Conservation (phyloP, 2,329 filamentous ascomycete genomes). For the Fusarium sp. region DNA sequence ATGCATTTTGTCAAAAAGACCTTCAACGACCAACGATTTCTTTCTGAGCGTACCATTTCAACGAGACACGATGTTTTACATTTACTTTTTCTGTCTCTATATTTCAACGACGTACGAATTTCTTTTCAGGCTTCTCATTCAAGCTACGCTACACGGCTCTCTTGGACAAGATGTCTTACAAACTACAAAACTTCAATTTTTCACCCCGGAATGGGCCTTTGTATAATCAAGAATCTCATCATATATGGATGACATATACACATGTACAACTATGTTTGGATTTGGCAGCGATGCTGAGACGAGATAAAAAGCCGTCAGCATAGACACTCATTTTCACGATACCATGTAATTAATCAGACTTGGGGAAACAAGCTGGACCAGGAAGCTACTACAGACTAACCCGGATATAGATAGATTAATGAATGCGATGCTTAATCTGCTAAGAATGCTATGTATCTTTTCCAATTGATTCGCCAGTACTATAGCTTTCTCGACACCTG, state of each 20-base stretch:
- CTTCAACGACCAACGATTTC: conserved; percentile 41
- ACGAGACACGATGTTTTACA: conserved; percentile 39
- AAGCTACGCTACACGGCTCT: not conserved
- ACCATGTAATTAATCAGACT: conserved; percentile 38
- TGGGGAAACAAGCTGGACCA: conserved; percentile 12
- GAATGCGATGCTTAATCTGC: conserved; percentile 34
- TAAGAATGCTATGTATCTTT: not conserved
- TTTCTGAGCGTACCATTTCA: conserved; percentile 29
- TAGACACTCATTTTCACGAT: conserved; percentile 43
- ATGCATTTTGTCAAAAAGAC: conserved; percentile 30
- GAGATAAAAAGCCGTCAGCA: conserved; percentile 28
- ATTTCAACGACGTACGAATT: conserved; percentile 31
- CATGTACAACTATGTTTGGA: conserved; percentile 42
- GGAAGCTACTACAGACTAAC: conserved; percentile 13
- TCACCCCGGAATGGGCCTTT: conserved; percentile 13
- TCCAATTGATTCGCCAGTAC: not conserved
- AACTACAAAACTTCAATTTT: not conserved
- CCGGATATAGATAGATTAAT: conserved; percentile 41
- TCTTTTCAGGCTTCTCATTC: not conserved
- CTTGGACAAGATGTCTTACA: not conserved
- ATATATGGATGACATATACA: conserved; percentile 23
- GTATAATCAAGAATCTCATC: conserved; percentile 24
- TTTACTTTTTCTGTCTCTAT: conserved; percentile 27
- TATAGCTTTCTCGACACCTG: not conserved
- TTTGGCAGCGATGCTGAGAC: conserved; percentile 28